Evolutionary conservation across 345 rosid species (phyloP).

Genomic region (Eucalyptus lansdowneana): DNA sequence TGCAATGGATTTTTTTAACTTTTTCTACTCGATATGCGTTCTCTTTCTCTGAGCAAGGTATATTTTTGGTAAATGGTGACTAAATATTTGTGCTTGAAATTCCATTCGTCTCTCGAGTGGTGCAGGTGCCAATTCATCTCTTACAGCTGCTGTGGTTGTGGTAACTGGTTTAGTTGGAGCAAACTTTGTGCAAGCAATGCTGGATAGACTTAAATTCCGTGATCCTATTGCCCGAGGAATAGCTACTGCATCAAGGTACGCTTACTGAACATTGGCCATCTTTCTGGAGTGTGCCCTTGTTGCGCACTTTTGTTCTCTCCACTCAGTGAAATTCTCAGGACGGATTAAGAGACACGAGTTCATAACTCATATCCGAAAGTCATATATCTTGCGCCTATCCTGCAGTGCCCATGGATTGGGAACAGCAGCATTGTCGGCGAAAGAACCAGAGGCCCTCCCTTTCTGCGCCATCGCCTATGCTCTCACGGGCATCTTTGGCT

Average conservation of each 20-base stretch:
- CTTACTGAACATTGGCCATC: not conserved
- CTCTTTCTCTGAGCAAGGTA: not conserved
- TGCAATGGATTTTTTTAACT: not conserved
- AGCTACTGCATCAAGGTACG: constrained; percentile 89
- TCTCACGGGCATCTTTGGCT: constrained; percentile 87
- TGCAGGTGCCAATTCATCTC: constrained; percentile 79
- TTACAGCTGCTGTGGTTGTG: constrained; percentile 92
- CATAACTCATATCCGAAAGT: not conserved
- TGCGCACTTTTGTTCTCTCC: not conserved
- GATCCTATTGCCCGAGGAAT: constrained; percentile 92
- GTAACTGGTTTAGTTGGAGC: constrained; percentile 90
- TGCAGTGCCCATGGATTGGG: constrained; percentile 96
- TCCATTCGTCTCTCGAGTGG: not conserved
- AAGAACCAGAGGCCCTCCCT: constrained; percentile 96
- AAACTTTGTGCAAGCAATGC: constrained; percentile 75
- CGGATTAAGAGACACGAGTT: not conserved
- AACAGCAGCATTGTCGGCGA: constrained; percentile 93
- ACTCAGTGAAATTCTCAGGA: not conserved
- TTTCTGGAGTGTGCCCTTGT: not conserved
- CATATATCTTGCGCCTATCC: not conserved
- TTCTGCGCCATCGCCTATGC: constrained; percentile 94
- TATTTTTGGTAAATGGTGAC: not conserved
- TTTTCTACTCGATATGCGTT: not conserved
- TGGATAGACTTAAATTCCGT: constrained; percentile 52
- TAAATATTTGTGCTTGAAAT: not conserved